These are phyloP conservation scores for Coniochaeta hoffmannii DNA, from an alignment of 2,329 filamentous ascomycete genomes.

Conservation along the genomic window DNA sequence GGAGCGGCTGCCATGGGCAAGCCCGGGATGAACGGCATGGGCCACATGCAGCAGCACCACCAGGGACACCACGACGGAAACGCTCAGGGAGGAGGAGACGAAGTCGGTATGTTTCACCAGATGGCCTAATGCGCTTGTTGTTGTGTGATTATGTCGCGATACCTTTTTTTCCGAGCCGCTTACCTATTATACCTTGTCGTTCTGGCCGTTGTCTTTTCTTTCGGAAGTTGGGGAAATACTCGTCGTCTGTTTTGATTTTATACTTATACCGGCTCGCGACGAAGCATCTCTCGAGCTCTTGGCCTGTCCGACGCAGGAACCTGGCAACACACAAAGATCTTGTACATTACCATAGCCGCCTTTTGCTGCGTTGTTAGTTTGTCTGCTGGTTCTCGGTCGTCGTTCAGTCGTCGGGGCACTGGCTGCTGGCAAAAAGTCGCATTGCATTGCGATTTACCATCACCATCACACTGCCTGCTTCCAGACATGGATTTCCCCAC, in stretches of 20 bases:
- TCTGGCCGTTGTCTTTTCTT: conserved; percentile 17
- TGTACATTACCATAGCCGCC: conserved; percentile 51
- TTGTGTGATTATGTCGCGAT: conserved; percentile 25
- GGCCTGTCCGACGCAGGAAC: conserved; percentile 29
- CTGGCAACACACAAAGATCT: conserved; percentile 35
- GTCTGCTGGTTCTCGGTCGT: conserved; percentile 34
- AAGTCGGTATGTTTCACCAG: conserved; percentile 98
- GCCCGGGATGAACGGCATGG: conserved; percentile 60
- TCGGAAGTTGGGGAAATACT: conserved; percentile 20
- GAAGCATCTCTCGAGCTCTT: conserved; percentile 18
- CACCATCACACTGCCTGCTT: conserved; percentile 23
- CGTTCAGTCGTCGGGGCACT: conserved; percentile 25
- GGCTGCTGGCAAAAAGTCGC: conserved; percentile 25
- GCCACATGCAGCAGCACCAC: conserved; percentile 70
- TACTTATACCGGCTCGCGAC: conserved; percentile 25
- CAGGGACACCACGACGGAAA: conserved; percentile 62
- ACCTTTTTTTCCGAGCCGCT: conserved; percentile 15
- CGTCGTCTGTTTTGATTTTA: conserved; percentile 13
- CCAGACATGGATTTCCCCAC: conserved; percentile 20
- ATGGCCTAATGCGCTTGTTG: conserved; percentile 56
- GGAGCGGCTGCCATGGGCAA: conserved; percentile 52
- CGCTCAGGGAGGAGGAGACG: conserved; percentile 62
- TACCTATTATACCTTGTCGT: conserved; percentile 21
- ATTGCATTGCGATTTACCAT: conserved; percentile 26
- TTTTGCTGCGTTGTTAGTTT: conserved; percentile 27